phyloP scores from a whole-genome alignment of 2,329 filamentous ascomycete genomes.

The Teratosphaeriaceae sp. region DNA sequence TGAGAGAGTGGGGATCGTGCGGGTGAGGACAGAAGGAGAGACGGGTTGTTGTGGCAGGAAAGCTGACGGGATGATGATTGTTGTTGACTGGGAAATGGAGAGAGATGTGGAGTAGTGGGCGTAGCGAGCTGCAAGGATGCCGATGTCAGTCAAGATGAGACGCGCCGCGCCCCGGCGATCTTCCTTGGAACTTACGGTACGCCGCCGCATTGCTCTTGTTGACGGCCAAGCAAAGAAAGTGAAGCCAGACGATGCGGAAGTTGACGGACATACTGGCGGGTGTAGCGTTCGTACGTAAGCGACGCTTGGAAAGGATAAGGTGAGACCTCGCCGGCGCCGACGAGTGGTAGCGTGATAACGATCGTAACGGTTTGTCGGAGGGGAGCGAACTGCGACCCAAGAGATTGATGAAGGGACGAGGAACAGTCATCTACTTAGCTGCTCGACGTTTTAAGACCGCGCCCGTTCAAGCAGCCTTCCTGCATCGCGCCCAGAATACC shows the following conservation, averaged over 20 bases:
- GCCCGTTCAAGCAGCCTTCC: background rate
- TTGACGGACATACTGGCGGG: too few species aligned
- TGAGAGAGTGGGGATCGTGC: background rate
- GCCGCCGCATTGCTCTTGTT: too few species aligned
- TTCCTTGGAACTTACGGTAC: background rate
- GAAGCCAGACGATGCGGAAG: background rate
- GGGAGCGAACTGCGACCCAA: too few species aligned
- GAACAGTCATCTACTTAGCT: background rate
- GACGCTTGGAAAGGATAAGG: background rate
- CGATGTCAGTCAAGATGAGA: slow-evolving; percentile 3
- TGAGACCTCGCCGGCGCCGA: background rate
- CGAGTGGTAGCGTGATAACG: background rate
- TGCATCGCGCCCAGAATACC: background rate
- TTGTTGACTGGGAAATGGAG: slow-evolving; percentile 2
- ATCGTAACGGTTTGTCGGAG: background rate
- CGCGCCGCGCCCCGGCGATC: background rate
- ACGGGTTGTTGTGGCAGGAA: background rate
- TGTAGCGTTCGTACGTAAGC: background rate
- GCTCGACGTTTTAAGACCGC: background rate
- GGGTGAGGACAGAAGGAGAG: background rate
- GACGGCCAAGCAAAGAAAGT: too few species aligned
- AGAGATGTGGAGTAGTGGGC: background rate
- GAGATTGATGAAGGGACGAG: background rate
- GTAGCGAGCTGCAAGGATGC: background rate
- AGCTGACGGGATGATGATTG: background rate